Base-by-base conservation (phyloP, 768 basidiomycete genomes). In the Tylopilus rubrobrunneus region DNA sequence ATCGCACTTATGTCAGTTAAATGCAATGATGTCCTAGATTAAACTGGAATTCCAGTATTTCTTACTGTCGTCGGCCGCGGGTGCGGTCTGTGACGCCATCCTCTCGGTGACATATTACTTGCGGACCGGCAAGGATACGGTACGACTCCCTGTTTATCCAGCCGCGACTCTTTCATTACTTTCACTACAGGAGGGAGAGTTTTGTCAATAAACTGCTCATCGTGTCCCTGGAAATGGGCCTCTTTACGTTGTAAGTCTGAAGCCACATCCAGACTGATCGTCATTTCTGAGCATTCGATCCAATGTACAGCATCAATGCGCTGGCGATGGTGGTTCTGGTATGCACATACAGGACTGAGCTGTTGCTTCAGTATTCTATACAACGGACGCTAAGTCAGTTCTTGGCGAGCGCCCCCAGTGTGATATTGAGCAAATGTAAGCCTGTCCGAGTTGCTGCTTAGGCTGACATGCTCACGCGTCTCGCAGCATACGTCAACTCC, bases 401-500 rank as follows among this genome's bases (percentile, higher is more conserved):
- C 27, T 19, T 61, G 36, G 25, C 47, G 8, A 10, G 19, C 2
- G 53, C 53, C 3, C 64, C 61, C 8, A 53, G 50, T 14, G 15
- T 48, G 33, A 48, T 63, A 36, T 19, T 58, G 47, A 60, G 55
- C 21, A 56, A 61, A 48, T 52, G 65, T 59, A 10, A n/a, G 51
- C 14, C 7, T 11, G 7, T 28, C 7, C n/a, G 7, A 15, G 4
- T 19, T 19, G 6, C 5, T 17, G 11, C 14, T 5, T 7, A 37
- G 23, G 7, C n/a, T 5, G 34, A 19, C 25, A 28, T 14, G 17
- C 46, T 57, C 37, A 44, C 2, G 31, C 31, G 19, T 21, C 19
- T 25, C 17, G 14, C 23, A 66, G 58, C 64, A 41, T 65, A 66
- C 31, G 48, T 61, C 34, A 55, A 63, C 40, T 55, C 61, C 21